Base-by-base conservation (phyloP, 257 asterid species). In the Petunia axillaris region DNA sequence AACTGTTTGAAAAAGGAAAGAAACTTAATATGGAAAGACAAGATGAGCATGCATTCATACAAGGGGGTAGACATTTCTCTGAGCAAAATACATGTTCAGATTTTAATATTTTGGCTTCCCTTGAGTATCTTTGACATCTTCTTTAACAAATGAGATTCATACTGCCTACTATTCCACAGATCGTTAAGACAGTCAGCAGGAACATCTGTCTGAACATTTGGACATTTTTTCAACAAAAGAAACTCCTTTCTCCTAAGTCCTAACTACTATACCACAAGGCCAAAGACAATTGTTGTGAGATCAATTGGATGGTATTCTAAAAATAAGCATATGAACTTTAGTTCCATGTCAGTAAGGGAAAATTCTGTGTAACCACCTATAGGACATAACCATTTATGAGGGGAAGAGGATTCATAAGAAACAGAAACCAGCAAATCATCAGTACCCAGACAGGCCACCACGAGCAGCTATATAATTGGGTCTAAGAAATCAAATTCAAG, bases 351-450 rank as follows among this genome's bases (percentile, higher is more conserved):
- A 73, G 10, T 25, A 70, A 44, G 59, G 60, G 46, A 4, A 50
- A 35, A 73, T 35, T 73, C 48, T 73, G 36, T 35, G 62, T 25
- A 73, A 38, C 62, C n/a, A 50, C 50, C 46, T 6, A 4, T 50
- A 35, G 1, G 46, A 50, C 46, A 73, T 50, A 50, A 35, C 41
- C 62, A 73, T 35, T 25, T 14, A 1, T 36, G 11, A 7, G 44
- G 38, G 43, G 44, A 73, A 35, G 77, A 15, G 78, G 46, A 36
- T 50, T 35, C 77, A 35, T 70, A 16, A 37, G 46, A 44, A 36
- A 73, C 78, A 73, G 60, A 50, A 73, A 50, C 36, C 62, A 73
- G 78, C 78, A 73, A 50, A 13, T 73, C 78, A 36, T 38, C 62
- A 73, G 7, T 50, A 73, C 65, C 9, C 76, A 7, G 57, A 52